Conservation (phyloP, 345 rosid species). For the Syzygium jambos region DNA sequence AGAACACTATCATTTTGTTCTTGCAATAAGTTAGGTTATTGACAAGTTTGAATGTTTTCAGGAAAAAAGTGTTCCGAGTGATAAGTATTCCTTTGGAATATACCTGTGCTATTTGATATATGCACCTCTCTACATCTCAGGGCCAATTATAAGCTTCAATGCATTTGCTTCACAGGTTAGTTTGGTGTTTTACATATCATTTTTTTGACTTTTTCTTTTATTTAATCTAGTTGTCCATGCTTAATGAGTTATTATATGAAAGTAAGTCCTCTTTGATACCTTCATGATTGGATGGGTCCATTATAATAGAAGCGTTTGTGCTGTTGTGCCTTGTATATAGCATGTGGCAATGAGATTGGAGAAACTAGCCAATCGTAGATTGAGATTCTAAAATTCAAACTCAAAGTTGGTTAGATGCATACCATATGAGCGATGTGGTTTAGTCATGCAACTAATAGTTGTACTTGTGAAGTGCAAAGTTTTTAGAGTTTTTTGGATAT, state of each 20-base stretch:
- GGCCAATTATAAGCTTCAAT: constrained; percentile 88
- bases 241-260: neutral
- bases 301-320: neutral
- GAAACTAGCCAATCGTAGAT: neutral
- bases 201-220: neutral
- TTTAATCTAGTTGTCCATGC: neutral
- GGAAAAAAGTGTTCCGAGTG: constrained; percentile 49
- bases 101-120: constrained; percentile 83
- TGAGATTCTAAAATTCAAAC: neutral
- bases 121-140: constrained; percentile 88
- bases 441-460: neutral
- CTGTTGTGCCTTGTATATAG: neutral
- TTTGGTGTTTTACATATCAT: constrained; percentile 1
- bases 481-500: neutral
- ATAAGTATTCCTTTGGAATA: constrained; percentile 29
- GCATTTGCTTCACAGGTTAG: constrained; percentile 91
- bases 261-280: neutral
- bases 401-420: neutral
- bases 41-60: constrained; percentile 17
- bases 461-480: neutral
- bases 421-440: neutral
- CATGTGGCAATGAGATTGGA: neutral
- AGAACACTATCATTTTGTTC: neutral
- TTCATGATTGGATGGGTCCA: neutral
- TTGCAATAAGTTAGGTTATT: neutral